Evolutionary conservation across 495 filamentous ascomycete species (phyloP).

Genomic region (Aspergillus diversus): DNA sequence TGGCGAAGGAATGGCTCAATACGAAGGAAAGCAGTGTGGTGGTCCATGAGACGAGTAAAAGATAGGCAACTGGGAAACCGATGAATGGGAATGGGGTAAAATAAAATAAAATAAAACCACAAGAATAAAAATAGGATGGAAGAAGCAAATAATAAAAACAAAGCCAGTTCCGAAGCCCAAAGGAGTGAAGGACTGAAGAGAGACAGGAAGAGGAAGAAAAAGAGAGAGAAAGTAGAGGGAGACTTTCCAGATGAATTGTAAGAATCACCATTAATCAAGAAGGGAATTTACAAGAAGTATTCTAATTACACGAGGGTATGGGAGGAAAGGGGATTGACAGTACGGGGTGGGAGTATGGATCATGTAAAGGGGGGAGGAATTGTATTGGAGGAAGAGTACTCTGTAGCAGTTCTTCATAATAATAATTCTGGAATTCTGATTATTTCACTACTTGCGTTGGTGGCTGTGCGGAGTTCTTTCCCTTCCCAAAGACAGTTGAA

Average conservation of each 20-base stretch:
- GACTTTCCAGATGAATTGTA: background rate
- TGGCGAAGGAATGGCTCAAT: slow-evolving; percentile 10
- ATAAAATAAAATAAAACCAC: slow-evolving; percentile 1
- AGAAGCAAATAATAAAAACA: background rate
- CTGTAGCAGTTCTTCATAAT: too few relatives aligned
- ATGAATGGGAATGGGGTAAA: background rate
- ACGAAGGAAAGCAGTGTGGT: background rate
- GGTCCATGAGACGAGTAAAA: background rate
- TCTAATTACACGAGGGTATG: background rate
- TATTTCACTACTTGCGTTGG: too few relatives aligned
- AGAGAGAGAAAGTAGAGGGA: slow-evolving; percentile 26
- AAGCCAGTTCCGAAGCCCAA: slow-evolving; percentile 24
- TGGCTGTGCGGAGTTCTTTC: too few relatives aligned
- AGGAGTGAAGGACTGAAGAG: slow-evolving; percentile 31
- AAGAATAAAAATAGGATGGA: slow-evolving; percentile 4
- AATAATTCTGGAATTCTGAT: too few relatives aligned
- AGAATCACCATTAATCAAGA: background rate
- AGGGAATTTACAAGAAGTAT: too few relatives aligned
- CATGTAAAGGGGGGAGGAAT: too few relatives aligned
- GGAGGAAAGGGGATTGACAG: slow-evolving; percentile 24
- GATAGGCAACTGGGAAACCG: background rate
- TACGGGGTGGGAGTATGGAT: background rate
- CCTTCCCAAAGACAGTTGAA: too few relatives aligned
- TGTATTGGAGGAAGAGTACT: too few relatives aligned
- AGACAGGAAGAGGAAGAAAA: slow-evolving; percentile 12